Evolutionary conservation across 2,329 filamentous ascomycete genomes (phyloP).

Genomic region (Aureobasidium uvarum): DNA sequence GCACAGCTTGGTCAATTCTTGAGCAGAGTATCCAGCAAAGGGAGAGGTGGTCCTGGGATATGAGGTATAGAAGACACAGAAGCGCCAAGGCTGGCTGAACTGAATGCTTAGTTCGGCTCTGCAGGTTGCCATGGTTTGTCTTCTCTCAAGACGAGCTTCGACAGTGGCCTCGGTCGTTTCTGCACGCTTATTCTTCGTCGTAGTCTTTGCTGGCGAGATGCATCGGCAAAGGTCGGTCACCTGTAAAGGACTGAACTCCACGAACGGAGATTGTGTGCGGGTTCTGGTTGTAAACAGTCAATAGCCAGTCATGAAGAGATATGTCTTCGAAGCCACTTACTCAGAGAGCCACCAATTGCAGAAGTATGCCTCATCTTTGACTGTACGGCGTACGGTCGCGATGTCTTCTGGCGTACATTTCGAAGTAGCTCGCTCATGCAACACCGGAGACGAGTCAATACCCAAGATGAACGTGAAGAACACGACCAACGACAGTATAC

Average conservation of each 20-base stretch:
- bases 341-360: neutral
- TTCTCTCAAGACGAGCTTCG: neutral
- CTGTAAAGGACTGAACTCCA: neutral
- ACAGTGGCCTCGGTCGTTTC: neutral
- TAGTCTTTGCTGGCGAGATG: neutral
- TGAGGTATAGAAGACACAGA: slow-evolving; percentile 1
- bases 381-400: neutral
- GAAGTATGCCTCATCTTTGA: neutral
- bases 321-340: neutral
- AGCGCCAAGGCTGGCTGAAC: neutral
- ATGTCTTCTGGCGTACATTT: neutral
- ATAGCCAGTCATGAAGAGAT: neutral
- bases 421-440: neutral
- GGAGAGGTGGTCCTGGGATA: neutral
- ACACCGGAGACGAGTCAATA: neutral
- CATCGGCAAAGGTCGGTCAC: neutral
- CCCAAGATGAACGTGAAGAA: neutral
- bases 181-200: neutral
- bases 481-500: neutral
- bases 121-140: neutral
- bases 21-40: neutral
- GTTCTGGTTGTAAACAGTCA: neutral
- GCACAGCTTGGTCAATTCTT: neutral
- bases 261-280: neutral
- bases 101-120: neutral